Percentiles rank a stretch among this genome's conserved stretches.
phyloP scores from a whole-genome alignment of 2,329 filamentous ascomycete species.

The Dactylellina leptospora region DNA sequence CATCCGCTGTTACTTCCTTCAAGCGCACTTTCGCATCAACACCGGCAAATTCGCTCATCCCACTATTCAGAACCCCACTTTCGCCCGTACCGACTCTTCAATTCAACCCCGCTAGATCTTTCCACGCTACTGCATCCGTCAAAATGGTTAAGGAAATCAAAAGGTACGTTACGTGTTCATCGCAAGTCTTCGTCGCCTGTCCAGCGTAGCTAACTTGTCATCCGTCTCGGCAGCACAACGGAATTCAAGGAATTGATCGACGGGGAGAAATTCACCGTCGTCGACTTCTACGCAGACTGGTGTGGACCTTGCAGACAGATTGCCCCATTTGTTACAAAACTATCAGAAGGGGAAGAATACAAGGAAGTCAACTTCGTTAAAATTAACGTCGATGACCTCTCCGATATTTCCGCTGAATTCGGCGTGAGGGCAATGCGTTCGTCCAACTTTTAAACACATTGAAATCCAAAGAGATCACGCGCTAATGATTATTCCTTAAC shows the following conservation, averaged over 20 bases:
- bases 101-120: constrained; percentile 6
- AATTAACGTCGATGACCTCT: constrained; percentile 85
- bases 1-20: not conserved
- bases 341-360: constrained; percentile 66
- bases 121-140: constrained; percentile 29
- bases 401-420: constrained; percentile 78
- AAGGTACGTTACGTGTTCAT: constrained; percentile 9
- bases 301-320: constrained; percentile 96
- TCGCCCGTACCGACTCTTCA: not conserved
- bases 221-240: constrained; percentile 63
- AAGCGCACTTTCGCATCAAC: constrained; percentile 3
- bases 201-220: not conserved
- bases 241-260: constrained; percentile 69
- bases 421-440: constrained; percentile 91
- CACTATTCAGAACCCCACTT: constrained; percentile 1
- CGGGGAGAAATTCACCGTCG: constrained; percentile 71
- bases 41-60: constrained; percentile 24
- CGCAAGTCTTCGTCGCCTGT: not conserved
- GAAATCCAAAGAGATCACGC: not conserved
- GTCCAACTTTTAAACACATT: not conserved
- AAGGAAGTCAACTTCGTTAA: constrained; percentile 78
- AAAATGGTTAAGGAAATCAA: constrained; percentile 53
- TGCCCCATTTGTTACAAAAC: constrained; percentile 75
- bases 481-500: not conserved
- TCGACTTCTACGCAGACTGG: constrained; percentile 91